A percentile compares a stretch with the other conserved stretches of the same genome.
phyloP scores from a whole-genome alignment of 768 basidiomycete genomes.

The Mycena galericulata region DNA sequence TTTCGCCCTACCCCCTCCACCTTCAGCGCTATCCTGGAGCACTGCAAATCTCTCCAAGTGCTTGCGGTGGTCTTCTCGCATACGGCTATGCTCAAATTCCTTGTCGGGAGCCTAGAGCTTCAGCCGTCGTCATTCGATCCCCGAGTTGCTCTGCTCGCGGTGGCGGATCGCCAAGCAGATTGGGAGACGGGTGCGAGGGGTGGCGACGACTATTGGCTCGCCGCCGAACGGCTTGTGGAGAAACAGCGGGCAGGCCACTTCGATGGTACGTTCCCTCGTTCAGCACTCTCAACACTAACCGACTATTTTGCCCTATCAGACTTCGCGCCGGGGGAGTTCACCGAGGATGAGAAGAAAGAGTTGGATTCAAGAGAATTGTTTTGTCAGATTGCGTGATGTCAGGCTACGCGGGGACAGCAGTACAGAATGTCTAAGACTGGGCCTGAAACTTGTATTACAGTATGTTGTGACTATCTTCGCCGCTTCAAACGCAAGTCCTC shows the following conservation, averaged over 20 bases:
- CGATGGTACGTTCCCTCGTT: slow-evolving; percentile 2
- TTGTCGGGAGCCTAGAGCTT: neutral
- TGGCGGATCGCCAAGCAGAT: slow-evolving; percentile 7
- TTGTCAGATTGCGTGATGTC: slow-evolving; percentile 14
- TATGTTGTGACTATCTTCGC: slow-evolving; percentile 5
- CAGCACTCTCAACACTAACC: neutral
- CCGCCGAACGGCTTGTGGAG: slow-evolving; percentile 7
- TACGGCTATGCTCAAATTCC: slow-evolving; percentile 11
- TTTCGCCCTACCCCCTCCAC: neutral
- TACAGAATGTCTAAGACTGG: neutral
- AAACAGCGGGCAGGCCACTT: neutral
- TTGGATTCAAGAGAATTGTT: neutral
- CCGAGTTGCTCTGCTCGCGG: slow-evolving; percentile 7
- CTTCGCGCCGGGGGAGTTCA: neutral
- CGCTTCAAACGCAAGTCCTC: neutral
- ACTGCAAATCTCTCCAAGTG: slow-evolving; percentile 15
- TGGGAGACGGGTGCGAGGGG: slow-evolving; percentile 19
- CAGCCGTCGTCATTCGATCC: slow-evolving; percentile 12
- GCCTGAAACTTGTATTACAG: slow-evolving; percentile 1
- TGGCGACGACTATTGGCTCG: slow-evolving; percentile 13
- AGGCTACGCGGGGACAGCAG: slow-evolving; percentile 5
- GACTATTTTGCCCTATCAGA: slow-evolving; percentile 11
- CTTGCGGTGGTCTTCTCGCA: slow-evolving; percentile 4
- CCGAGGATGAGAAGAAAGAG: neutral
- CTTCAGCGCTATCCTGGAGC: slow-evolving; percentile 5